Conservation (phyloP, 306 rosid species). For the Rosa multiflora region DNA sequence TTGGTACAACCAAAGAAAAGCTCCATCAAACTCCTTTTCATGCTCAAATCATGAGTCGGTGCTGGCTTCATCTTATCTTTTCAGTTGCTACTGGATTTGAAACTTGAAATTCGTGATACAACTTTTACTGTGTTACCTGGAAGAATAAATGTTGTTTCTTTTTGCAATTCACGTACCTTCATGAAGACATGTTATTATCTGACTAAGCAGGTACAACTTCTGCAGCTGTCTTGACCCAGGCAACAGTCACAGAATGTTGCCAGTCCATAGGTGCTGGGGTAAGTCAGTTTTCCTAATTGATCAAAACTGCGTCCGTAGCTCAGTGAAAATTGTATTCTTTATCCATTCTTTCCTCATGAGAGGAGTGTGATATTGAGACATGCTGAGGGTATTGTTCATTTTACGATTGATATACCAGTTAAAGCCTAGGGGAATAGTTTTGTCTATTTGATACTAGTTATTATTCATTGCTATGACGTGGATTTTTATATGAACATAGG, state of each 20-base stretch:
- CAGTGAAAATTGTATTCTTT: neutral
- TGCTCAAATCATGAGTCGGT: too few relatives aligned
- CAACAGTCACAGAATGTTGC: conserved; percentile 81
- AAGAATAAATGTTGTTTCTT: neutral
- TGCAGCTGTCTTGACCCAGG: conserved; percentile 85
- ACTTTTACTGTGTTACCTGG: neutral
- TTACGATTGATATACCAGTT: neutral
- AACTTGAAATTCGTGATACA: neutral
- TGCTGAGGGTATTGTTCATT: neutral
- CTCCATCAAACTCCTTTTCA: too few relatives aligned
- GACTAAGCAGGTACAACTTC: conserved; percentile 74
- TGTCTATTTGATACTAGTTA: neutral
- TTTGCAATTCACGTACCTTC: neutral
- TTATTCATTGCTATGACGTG: neutral
- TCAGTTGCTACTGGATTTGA: neutral
- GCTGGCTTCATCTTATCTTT: neutral
- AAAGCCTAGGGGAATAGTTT: neutral
- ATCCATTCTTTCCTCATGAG: neutral
- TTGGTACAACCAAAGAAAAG: too few relatives aligned
- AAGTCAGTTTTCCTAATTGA: conserved; percentile 16
- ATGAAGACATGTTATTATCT: conserved; percentile 26
- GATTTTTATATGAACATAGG: neutral
- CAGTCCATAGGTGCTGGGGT: conserved; percentile 82
- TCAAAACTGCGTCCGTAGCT: neutral
- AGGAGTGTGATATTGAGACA: neutral